These are phyloP conservation scores for Pichia sp. DNA, from an alignment of 1,139 yeast genomes.

Conservation along the genomic window DNA sequence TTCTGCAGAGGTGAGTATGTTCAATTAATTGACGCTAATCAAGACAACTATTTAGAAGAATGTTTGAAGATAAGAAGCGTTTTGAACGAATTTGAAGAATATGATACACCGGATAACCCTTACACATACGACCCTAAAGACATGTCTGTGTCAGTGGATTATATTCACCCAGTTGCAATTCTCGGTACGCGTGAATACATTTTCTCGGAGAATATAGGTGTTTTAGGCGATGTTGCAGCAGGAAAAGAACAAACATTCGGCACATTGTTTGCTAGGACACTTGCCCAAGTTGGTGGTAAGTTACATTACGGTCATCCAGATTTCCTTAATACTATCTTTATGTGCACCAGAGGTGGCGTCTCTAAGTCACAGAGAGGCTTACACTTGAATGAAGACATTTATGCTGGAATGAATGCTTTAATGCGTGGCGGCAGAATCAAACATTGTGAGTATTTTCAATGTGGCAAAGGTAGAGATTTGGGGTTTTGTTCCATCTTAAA, in stretches of 20 bases:
- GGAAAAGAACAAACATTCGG: constrained; percentile 94
- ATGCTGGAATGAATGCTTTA: constrained; percentile 84
- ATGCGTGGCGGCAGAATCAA: constrained; percentile 81
- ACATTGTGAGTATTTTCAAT: constrained; percentile 83
- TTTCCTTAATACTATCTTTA: constrained; percentile 74
- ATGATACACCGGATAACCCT: constrained; percentile 33
- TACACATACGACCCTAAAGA: constrained; percentile 44
- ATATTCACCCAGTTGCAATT: constrained; percentile 64
- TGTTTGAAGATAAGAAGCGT: constrained; percentile 77
- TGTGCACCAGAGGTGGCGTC: constrained; percentile 88
- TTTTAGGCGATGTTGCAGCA: constrained; percentile 87
- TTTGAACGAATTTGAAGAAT: constrained; percentile 74
- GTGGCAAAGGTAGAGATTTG: constrained; percentile 88
- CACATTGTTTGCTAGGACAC: constrained; percentile 77
- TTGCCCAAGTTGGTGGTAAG: constrained; percentile 84
- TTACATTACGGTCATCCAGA: constrained; percentile 93
- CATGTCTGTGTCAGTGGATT: constrained; percentile 24
- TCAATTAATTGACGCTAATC: constrained; percentile 85
- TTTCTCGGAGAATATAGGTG: constrained; percentile 81
- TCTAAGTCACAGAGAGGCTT: constrained; percentile 86
- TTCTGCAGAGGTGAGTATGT: constrained; percentile 83
- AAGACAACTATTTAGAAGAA: constrained; percentile 82
- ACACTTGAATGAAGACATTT: constrained; percentile 84
- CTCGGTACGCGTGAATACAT: constrained; percentile 87
- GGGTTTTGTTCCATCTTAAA: constrained; percentile 83